Conservation (phyloP, 2,329 filamentous ascomycete species). For the Verticillium longisporum region DNA sequence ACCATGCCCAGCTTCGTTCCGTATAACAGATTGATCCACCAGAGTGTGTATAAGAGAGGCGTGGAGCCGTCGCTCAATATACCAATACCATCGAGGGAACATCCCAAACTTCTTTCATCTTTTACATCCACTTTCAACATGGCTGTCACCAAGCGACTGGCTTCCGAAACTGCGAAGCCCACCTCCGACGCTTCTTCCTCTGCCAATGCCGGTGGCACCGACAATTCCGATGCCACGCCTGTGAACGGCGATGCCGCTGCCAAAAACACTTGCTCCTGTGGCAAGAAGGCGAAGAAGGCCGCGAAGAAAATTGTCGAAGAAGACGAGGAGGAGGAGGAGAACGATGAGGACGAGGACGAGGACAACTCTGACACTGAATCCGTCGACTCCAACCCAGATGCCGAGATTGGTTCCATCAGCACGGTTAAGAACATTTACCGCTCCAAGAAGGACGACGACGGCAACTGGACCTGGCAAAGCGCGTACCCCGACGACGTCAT, state of each 20-base stretch:
- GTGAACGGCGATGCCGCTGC: background rate
- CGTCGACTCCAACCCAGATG: background rate
- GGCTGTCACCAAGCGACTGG: background rate
- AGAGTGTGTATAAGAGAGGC: background rate
- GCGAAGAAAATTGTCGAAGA: background rate
- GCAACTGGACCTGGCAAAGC: slow-evolving; percentile 47
- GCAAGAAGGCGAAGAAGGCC: background rate
- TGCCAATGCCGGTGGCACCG: background rate
- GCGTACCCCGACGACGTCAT: slow-evolving; percentile 46
- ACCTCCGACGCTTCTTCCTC: background rate
- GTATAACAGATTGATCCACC: background rate
- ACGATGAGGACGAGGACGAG: background rate
- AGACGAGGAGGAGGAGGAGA: background rate
- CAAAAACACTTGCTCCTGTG: background rate
- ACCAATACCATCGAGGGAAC: background rate
- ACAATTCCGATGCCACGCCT: background rate
- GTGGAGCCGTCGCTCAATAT: background rate
- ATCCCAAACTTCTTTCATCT: background rate
- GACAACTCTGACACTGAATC: background rate
- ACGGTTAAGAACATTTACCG: slow-evolving; percentile 35
- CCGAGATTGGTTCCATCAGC: slow-evolving; percentile 24
- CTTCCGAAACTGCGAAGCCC: background rate
- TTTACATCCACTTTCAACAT: background rate
- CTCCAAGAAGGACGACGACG: slow-evolving; percentile 37
- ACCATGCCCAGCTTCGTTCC: background rate